Evolutionary conservation across 768 basidiomycete species (phyloP), one percentile per base, ranked within the genome.

Genomic region (Dictyophora rubrovolvata): DNA sequence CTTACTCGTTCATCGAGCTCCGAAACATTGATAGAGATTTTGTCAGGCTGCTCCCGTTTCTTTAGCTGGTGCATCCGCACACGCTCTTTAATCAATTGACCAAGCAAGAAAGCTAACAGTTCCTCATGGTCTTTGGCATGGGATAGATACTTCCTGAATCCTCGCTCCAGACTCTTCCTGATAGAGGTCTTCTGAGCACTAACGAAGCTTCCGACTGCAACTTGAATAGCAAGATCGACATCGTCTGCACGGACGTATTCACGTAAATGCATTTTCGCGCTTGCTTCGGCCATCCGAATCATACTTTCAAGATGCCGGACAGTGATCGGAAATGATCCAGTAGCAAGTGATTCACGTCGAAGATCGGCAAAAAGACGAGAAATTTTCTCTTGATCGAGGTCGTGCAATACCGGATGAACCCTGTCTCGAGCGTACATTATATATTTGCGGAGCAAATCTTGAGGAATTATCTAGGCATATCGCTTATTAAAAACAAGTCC

Each of bases 231-330:
- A 54, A 98, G 75, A 70, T 99, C 93, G 65, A 99, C 93, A 69
- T 99, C 96, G 70, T 98, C 96, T 42, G 86, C 78, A 50, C 96
- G 82, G 34, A 98, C 96, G 67, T 92, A 97, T 72, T 98, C 95
- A 55, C 96, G 80, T 62, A 99, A 75, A 53, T 94, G 85, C 96
- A 99, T 98, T 77, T 95, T 96, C 21, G 96, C 96, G 67, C 89
- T 93, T 14, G 96, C 95, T 72, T 99, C 96, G 2, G 92, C 82
- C 95, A 98, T 98, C 46, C 96, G 87, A 72, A 99, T 98, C 90
- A 96, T 96, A 69, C 93, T 95, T 74, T 99, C 96, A 60, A 99
- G 73, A 68, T 98, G 96, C 59, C 96, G 90, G 53, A 98, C 88
- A 9, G 96, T 99, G 69, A 99, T 96, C 1, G 96, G 96, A 73